Conservation (phyloP, 805 yeast species). For the Ogataea methylovora region DNA sequence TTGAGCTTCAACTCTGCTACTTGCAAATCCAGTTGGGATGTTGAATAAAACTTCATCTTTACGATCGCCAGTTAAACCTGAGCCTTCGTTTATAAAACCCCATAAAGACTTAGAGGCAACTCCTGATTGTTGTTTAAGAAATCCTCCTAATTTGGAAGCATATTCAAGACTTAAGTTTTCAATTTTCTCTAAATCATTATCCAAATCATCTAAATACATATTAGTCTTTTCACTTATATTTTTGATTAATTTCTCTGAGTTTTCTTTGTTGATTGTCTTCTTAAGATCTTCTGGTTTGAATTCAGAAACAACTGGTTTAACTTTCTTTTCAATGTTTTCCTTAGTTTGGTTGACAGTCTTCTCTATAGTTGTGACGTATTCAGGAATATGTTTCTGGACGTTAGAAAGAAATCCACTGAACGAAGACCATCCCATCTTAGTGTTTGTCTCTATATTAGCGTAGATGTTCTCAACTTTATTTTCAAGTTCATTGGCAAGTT, state of each 20-base stretch:
- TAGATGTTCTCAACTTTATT: slow-evolving; percentile 31
- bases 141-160: slow-evolving; percentile 49
- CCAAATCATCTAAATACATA: slow-evolving; percentile 61
- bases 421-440: slow-evolving; percentile 27
- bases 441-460: slow-evolving; percentile 33
- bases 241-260: slow-evolving; percentile 17
- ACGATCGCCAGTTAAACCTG: slow-evolving; percentile 17
- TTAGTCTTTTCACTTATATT: slow-evolving; percentile 41
- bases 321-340: slow-evolving; percentile 10
- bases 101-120: slow-evolving; percentile 23
- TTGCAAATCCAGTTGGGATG: slow-evolving; percentile 33
- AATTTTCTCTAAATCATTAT: slow-evolving; percentile 62
- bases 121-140: slow-evolving; percentile 27
- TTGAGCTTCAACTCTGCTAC: slow-evolving; percentile 59
- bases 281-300: slow-evolving; percentile 17
- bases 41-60: slow-evolving; percentile 36
- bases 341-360: slow-evolving; percentile 12
- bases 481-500: slow-evolving; percentile 48
- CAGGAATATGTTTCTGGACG: slow-evolving; percentile 25
- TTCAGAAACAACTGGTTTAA: slow-evolving; percentile 8
- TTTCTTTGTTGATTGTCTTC: slow-evolving; percentile 13
- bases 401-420: slow-evolving; percentile 28
- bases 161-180: slow-evolving; percentile 64
- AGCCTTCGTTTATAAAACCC: slow-evolving; percentile 11
- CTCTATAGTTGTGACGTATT: slow-evolving; percentile 20